Conservation (phyloP, 129 eudicot genomes). For the Escallonia herrerae region DNA sequence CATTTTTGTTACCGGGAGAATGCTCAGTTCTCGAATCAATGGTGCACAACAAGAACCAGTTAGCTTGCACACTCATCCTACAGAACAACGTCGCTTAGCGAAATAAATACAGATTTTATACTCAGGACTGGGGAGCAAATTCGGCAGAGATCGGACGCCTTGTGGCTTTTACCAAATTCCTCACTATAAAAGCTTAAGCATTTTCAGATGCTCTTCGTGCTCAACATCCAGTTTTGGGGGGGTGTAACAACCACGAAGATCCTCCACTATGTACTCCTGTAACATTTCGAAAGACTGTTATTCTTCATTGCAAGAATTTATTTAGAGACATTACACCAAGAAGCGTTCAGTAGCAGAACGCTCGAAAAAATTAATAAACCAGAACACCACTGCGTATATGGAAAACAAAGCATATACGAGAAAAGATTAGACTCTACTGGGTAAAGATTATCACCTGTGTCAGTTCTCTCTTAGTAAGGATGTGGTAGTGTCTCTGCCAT, state of each 20-base stretch:
- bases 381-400: too few relatives aligned
- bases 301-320: too few relatives aligned
- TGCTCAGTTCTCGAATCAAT: neutral
- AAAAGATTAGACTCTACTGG: neutral
- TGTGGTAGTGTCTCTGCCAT: conserved; percentile 96
- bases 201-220: conserved; percentile 56
- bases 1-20: neutral
- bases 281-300: neutral
- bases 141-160: neutral
- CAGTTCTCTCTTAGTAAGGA: conserved; percentile 83
- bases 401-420: too few relatives aligned
- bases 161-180: neutral
- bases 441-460: conserved; percentile 47
- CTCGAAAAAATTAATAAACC: too few relatives aligned
- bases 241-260: conserved; percentile 63
- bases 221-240: conserved; percentile 66
- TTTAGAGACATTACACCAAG: too few relatives aligned
- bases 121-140: neutral
- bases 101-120: neutral
- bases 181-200: conserved; percentile 59
- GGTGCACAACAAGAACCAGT: too few relatives aligned
- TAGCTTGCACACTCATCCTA: too few relatives aligned
- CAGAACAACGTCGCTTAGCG: neutral
- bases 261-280: conserved; percentile 84
- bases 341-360: too few relatives aligned